Base-by-base conservation (phyloP, 768 basidiomycete genomes). In the Fomitopsis pulvina region DNA sequence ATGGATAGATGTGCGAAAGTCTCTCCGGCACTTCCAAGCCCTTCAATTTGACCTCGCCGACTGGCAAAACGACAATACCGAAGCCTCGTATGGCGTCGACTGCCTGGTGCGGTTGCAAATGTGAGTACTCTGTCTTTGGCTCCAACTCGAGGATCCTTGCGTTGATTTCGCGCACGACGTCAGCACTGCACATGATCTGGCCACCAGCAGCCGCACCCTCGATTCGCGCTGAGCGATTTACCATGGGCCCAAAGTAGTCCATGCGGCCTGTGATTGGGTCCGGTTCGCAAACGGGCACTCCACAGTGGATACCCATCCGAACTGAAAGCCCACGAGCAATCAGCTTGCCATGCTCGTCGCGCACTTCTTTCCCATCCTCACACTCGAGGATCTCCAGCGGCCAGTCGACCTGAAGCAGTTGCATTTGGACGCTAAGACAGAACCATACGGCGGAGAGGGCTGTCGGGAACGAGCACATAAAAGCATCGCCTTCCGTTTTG, bases 401-500 rank as follows among this genome's bases (percentile, higher is more conserved):
- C 96, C 96, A 99, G 11, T 80, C 68, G 52, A 87, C 83, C 26
- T 84, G 72, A 22, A 98, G 72, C 10, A 99, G 74, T 59, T 87
- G 80, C 25, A 83, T 69, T 64, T 98, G 96, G 16, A 93, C 87
- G 26, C 79, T 82, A 60, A 96, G 72, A 57, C 85, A 86, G 88
- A 92, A 99, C 75, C 92, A 84, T 16, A 97, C 68, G 0, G 92
- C 96, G 0, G 87, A 77, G 1, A 92, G 74, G 11, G 92, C 79
- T 2, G 84, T 89, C 2, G 91, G 88, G 77, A 99, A 99, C 20
- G 95, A 92, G 47, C 93, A 93, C 89, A 99, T 94, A 74, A 99
- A 99, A 0, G 95, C 84, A 61, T 98, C 96, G 25, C 96, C 96
- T 83, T 99, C 96, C 10, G 96, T 99, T 70, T 99, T 99, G 61